These are phyloP conservation scores for Brassica napus DNA, from an alignment of 345 rosid genomes.

Conservation along the genomic window DNA sequence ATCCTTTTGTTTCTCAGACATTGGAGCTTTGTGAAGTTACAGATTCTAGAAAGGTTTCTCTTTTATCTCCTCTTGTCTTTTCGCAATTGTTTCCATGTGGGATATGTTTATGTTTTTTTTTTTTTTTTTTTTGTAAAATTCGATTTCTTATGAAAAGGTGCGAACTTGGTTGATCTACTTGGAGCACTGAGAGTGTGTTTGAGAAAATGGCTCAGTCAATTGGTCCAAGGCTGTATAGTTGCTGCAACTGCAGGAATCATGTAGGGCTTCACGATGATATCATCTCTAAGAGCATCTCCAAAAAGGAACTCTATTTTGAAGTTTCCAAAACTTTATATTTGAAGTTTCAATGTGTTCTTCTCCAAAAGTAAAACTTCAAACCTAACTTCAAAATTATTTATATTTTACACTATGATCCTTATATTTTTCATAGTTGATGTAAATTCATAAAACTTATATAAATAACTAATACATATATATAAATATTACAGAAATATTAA, in stretches of 20 bases:
- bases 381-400: no score
- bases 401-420: no score
- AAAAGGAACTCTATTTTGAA: no score
- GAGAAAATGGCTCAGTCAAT: slow-evolving; percentile 60
- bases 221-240: slow-evolving; percentile 85
- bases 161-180: slow-evolving; percentile 8
- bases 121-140: background rate
- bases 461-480: no score
- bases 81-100: slow-evolving; percentile 2
- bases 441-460: no score
- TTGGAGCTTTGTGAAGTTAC: slow-evolving; percentile 15
- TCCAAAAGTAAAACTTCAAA: no score
- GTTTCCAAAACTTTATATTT: no score
- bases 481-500: no score
- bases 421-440: no score
- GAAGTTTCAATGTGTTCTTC: no score
- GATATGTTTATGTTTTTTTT: background rate
- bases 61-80: background rate
- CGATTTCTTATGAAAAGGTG: slow-evolving; percentile 26
- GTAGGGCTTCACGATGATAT: slow-evolving; percentile 86
- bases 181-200: slow-evolving; percentile 33
- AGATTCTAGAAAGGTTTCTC: slow-evolving; percentile 16
- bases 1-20: slow-evolving; percentile 26
- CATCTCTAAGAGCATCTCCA: slow-evolving; percentile 43
- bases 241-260: slow-evolving; percentile 79